Base-by-base conservation (phyloP, 1,139 yeast species). In the Candida frijolesensis region DNA sequence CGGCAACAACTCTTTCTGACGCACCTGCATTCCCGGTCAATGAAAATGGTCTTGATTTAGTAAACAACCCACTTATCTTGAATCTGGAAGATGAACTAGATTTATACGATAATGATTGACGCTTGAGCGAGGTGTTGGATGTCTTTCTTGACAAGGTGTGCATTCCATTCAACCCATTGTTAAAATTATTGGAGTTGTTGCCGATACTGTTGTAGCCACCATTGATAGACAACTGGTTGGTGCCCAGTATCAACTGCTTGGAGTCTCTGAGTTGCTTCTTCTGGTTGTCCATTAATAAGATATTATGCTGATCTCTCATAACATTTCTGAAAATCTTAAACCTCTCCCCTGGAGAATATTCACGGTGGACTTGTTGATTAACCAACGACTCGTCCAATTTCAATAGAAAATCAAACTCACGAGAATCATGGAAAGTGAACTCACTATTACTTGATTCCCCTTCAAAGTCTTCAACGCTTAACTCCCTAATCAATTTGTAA, bases 1-100 rank as follows among this genome's bases (percentile, higher is more conserved):
- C 75, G 18, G 75, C 64, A 3, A 85, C 76, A 1, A 80, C 66
- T 51, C 81, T 77, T 48, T 85, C 91, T 2, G 83, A 60, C 9
- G 68, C 63, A 10, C 59, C 67, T 52, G 59, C 63, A 8, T 60
- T 68, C 52, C 60, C 64, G 4, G 53, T 42, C 27, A 66, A 56
- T 8, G 71, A 65, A 54, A 73, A 74, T 27, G 77, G 72, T 41
- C 78, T 64, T 6, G 76, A 56, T 49, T 75, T 76, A 46, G 66
- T 64, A 65, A 75, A 67, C 45, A 77, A 60, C 2, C 82, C 80
- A 54, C 77, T 69, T 7, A 76, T 71, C 54, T 76, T 76, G 58
- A 76, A 76, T 50, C 80, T 62, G 1, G 79, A 72, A 2, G 75
- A 60, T 1, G 71, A 60, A 52, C 60, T 68, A 4, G 77, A 63